A percentile compares a stretch with the other conserved stretches of the same genome.
Evolutionary conservation across 768 basidiomycete species (phyloP).

Genomic region (Suillus tomentosus): DNA sequence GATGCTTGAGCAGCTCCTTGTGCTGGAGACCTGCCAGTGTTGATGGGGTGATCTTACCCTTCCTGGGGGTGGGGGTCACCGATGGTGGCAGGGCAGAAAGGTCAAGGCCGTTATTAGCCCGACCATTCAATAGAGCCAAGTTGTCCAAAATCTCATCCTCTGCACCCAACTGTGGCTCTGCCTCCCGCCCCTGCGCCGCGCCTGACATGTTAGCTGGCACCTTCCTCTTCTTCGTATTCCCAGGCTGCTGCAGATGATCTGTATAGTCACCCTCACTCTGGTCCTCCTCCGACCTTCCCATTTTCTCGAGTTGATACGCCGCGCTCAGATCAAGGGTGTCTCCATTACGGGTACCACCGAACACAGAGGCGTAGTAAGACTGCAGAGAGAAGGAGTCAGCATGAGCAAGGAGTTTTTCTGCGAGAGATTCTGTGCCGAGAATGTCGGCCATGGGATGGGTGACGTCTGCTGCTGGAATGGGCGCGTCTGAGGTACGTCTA

Average conservation of each 20-base stretch:
- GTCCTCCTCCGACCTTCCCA: slow-evolving; percentile 49
- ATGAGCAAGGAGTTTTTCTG: slow-evolving; percentile 60
- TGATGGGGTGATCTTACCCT: slow-evolving; percentile 55
- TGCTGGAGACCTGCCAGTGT: slow-evolving; percentile 72
- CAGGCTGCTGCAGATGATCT: slow-evolving; percentile 73
- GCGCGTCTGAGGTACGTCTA: slow-evolving; percentile 52
- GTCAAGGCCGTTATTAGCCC: slow-evolving; percentile 28
- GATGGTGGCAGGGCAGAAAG: slow-evolving; percentile 22
- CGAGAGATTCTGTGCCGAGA: slow-evolving; percentile 47
- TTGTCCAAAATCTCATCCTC: slow-evolving; percentile 43
- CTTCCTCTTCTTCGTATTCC: slow-evolving; percentile 88
- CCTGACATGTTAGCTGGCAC: slow-evolving; percentile 66
- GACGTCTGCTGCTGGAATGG: slow-evolving; percentile 27
- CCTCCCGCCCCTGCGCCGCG: slow-evolving; percentile 44
- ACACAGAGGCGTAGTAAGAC: slow-evolving; percentile 63
- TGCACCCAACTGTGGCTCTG: slow-evolving; percentile 42
- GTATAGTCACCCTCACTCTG: slow-evolving; percentile 61
- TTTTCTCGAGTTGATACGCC: slow-evolving; percentile 28
- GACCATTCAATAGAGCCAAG: slow-evolving; percentile 25
- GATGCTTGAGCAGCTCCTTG: slow-evolving; percentile 69
- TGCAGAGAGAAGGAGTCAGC: slow-evolving; percentile 60
- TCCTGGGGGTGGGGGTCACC: slow-evolving; percentile 25
- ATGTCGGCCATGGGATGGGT: slow-evolving; percentile 34
- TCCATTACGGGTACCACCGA: slow-evolving; percentile 35
- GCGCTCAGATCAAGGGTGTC: slow-evolving; percentile 29